Evolutionary conservation across 1,139 yeast genomes (phyloP).

Genomic region (Suzukiozyma palmioleophila): DNA sequence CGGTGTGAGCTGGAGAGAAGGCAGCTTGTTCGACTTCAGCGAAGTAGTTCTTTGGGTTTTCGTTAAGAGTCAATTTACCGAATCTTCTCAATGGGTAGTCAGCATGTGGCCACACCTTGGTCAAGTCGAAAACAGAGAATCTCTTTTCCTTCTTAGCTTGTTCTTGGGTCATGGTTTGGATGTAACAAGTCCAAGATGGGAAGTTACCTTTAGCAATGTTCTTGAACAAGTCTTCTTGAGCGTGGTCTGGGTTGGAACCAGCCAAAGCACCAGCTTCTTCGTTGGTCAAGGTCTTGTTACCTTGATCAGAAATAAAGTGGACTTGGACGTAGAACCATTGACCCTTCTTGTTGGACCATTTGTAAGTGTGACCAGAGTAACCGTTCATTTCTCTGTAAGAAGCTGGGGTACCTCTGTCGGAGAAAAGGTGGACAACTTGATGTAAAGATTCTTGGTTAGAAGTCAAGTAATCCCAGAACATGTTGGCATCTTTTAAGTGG

Average conservation of each 20-base stretch:
- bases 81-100: conserved; percentile 73
- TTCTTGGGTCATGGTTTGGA: conserved; percentile 65
- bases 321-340: conserved; percentile 66
- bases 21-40: conserved; percentile 84
- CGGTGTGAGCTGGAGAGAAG: conserved; percentile 78
- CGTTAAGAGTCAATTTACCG: conserved; percentile 65
- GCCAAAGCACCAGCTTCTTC: conserved; percentile 57
- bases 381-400: conserved; percentile 65
- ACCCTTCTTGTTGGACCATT: conserved; percentile 63
- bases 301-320: conserved; percentile 58
- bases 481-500: conserved; percentile 70
- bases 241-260: conserved; percentile 62
- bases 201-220: conserved; percentile 54
- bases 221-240: conserved; percentile 61
- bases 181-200: conserved; percentile 63
- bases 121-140: conserved; percentile 65
- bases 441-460: conserved; percentile 62
- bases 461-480: conserved; percentile 68
- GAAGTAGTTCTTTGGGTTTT: conserved; percentile 73
- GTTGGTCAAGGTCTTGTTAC: conserved; percentile 48
- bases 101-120: conserved; percentile 77
- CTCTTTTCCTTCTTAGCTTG: conserved; percentile 52
- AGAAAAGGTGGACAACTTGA: conserved; percentile 58
- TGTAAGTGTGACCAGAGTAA: conserved; percentile 69
- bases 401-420: conserved; percentile 69